These are phyloP conservation scores for Globisporangium emineosum DNA, from an alignment of 352 stramenopile genomes.

Conservation along the genomic window DNA sequence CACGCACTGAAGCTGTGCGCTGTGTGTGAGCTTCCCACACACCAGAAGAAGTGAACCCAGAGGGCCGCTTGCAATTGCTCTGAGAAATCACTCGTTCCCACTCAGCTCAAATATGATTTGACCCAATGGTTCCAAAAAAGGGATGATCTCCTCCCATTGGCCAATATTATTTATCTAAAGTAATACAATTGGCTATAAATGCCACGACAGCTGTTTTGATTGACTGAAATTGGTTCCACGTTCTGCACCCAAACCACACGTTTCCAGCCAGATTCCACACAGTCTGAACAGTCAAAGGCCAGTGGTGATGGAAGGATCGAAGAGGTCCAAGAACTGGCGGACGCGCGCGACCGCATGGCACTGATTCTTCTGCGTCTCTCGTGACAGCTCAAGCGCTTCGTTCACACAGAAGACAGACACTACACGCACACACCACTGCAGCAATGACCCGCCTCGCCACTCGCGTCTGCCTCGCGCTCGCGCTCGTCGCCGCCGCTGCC, in stretches of 20 bases:
- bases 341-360: neutral
- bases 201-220: neutral
- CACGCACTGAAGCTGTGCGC: neutral
- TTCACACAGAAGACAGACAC: neutral
- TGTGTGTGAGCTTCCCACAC: neutral
- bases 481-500: neutral
- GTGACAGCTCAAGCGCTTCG: neutral
- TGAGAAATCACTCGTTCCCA: constrained; percentile 6
- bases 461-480: constrained; percentile 7
- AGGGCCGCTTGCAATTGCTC: neutral
- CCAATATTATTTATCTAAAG: neutral
- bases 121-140: constrained; percentile 1
- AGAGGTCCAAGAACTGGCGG: neutral
- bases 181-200: neutral
- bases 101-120: neutral
- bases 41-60: constrained; percentile 8
- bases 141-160: neutral
- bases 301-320: neutral
- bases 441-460: neutral
- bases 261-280: constrained; percentile 1
- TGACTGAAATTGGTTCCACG: neutral
- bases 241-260: neutral
- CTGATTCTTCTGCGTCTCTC: constrained; percentile 1
- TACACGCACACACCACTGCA: neutral
- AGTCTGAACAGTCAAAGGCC: neutral